Percentiles rank a stretch among this genome's conserved stretches.
These are phyloP conservation scores for Salix purpurea DNA, from an alignment of 345 rosid genomes.

Conservation along the genomic window DNA sequence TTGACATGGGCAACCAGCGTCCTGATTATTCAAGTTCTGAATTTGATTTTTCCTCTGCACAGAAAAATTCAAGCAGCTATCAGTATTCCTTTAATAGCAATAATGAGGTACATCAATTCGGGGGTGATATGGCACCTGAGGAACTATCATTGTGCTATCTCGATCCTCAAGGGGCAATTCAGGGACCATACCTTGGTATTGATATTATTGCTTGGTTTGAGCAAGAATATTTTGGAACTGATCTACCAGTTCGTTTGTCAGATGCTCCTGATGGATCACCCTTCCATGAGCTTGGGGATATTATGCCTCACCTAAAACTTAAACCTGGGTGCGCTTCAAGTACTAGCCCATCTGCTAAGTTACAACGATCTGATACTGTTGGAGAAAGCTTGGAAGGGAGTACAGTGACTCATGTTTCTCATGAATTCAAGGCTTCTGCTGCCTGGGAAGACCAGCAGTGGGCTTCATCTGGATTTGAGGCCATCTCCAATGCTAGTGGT, in stretches of 20 bases:
- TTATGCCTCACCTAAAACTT: conserved; percentile 19
- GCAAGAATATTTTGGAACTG: conserved; percentile 29
- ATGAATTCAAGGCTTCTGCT: conserved; percentile 15
- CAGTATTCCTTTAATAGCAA: too few relatives aligned
- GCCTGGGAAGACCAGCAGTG: conserved; percentile 10
- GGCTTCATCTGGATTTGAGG: conserved; percentile 20
- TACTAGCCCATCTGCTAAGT: neutral
- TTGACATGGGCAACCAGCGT: conserved; percentile 1
- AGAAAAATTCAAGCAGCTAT: conserved; percentile 18
- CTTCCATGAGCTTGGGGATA: conserved; percentile 19
- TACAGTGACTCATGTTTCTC: neutral
- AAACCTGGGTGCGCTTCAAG: conserved; percentile 6
- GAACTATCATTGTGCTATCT: conserved; percentile 19
- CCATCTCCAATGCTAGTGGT: conserved; percentile 13
- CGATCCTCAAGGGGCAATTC: conserved; percentile 20
- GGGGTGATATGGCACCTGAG: neutral
- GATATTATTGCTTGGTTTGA: conserved; percentile 27
- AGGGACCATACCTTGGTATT: conserved; percentile 27
- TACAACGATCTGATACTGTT: conserved; percentile 22
- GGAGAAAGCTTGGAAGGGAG: conserved; percentile 19
- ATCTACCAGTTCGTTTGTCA: conserved; percentile 21
- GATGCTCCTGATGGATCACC: conserved; percentile 23
- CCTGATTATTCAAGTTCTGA: conserved; percentile 14
- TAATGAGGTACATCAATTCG: too few relatives aligned
- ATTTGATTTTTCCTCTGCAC: conserved; percentile 24